Percentiles rank a stretch among this genome's conserved stretches.
Evolutionary conservation across 805 yeast species (phyloP).

Genomic region (Pichia californica): DNA sequence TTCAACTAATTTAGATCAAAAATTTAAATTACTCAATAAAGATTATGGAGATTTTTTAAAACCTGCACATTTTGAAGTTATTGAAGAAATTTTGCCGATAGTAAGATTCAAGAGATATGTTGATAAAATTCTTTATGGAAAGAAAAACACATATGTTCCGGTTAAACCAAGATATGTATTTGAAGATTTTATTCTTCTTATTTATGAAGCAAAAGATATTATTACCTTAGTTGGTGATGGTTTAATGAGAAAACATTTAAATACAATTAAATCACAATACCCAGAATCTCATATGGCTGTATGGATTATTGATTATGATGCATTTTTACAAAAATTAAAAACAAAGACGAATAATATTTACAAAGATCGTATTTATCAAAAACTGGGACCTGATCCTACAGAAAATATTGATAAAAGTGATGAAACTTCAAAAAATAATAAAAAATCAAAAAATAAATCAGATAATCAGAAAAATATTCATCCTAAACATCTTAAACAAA

Average conservation of each 20-base stretch:
- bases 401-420: no score
- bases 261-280: slow-evolving; percentile 18
- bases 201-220: slow-evolving; percentile 42
- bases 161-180: slow-evolving; percentile 32
- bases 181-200: slow-evolving; percentile 40
- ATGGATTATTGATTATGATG: slow-evolving; percentile 44
- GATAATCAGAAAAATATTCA: slow-evolving; percentile 8
- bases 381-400: slow-evolving; percentile 9
- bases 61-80: slow-evolving; percentile 11
- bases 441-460: slow-evolving; percentile 9
- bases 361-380: slow-evolving; percentile 16
- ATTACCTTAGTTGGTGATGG: slow-evolving; percentile 29
- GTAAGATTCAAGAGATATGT: slow-evolving; percentile 48
- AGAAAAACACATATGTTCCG: slow-evolving; percentile 51
- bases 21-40: neutral
- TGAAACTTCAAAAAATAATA: no score
- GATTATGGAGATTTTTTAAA: neutral
- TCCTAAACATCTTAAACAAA: slow-evolving; percentile 32
- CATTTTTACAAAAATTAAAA: slow-evolving; percentile 37
- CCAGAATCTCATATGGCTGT: slow-evolving; percentile 33
- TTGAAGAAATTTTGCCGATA: slow-evolving; percentile 32
- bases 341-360: slow-evolving; percentile 41
- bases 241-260: slow-evolving; percentile 21
- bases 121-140: slow-evolving; percentile 41
- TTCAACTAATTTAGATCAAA: slow-evolving; percentile 2